Percentiles rank a stretch among this genome's conserved stretches.
phyloP scores from a whole-genome alignment of 179 eudicot genomes.

The Camellia oleifera region DNA sequence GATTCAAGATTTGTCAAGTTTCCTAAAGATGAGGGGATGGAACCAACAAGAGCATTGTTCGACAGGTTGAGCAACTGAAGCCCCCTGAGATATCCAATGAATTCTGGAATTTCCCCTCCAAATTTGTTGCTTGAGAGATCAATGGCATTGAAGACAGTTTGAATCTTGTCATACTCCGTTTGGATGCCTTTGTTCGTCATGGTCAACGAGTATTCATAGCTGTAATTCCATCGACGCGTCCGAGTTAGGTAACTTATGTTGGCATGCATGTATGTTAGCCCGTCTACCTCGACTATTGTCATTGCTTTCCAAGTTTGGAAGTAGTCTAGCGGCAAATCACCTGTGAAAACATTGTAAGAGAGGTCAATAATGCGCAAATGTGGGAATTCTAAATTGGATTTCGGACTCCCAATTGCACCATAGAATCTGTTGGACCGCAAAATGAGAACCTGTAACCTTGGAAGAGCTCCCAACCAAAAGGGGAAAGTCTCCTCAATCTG shows the following conservation, averaged over 20 bases:
- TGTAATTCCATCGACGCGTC: no score
- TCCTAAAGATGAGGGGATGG: constrained; percentile 27
- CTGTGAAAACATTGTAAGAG: constrained; percentile 33
- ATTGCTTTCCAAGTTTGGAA: constrained; percentile 26
- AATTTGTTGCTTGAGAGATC: constrained; percentile 42
- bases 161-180: constrained; percentile 10
- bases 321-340: constrained; percentile 24
- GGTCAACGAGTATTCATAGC: not conserved
- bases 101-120: constrained; percentile 29
- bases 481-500: constrained; percentile 33
- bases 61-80: constrained; percentile 41
- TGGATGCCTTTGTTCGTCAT: constrained; percentile 29
- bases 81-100: constrained; percentile 24
- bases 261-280: no score
- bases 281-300: constrained; percentile 6
- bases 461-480: constrained; percentile 28
- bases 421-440: constrained; percentile 27
- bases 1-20: constrained; percentile 33
- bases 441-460: constrained; percentile 33
- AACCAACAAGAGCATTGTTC: constrained; percentile 30
- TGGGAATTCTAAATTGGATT: constrained; percentile 11
- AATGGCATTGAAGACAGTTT: constrained; percentile 20
- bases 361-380: constrained; percentile 40
- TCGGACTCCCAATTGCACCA: constrained; percentile 21
- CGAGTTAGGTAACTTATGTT: no score